Base-by-base conservation (phyloP, 2,329 filamentous ascomycete species). In the Thyridium curvatum region DNA sequence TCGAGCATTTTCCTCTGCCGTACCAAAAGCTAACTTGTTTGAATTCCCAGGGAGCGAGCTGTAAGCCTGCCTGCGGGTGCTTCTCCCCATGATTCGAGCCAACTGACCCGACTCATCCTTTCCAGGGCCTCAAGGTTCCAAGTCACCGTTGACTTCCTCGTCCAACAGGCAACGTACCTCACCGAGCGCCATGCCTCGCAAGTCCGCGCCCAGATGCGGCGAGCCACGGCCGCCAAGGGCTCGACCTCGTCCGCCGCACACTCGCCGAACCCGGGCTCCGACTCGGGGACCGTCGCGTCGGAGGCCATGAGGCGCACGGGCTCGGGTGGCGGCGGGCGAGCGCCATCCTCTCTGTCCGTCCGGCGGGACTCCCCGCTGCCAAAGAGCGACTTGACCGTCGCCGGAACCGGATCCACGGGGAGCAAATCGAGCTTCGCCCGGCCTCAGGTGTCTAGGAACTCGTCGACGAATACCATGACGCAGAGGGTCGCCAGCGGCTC, bases 141-240 rank as follows among this genome's bases (percentile, higher is more conserved):
- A 46, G 91, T 96, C 15, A 84, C 86, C 18, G 79, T 94, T 41
- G 76, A 88, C 31, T 97, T 97, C 54, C 74, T 98, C 26, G 77
- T 96, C 13, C 87, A 95, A 57, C 89, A 98, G 62, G 89, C 89
- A 46, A 89, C 88, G 60, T 95, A 89, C 77, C 77, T 97, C 6
- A 95, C 93, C 55, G 90, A 97, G 58, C 76, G 86, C 37, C 88
- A 97, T 64, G 77, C 94, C 18, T 86, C 86, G 1, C 88, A 96
- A 58, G 86, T 97, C 35, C 80, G 87, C 48, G 89, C 86, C 15
- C 89, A 96, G 64, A 88, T 97, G 69, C 80, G 86, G 45, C 93
- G 84, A 55, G 79, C 75, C 3, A 73, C 72, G 7, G 70, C 72
- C 3, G 71, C 69, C 16, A 71, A 73, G 38, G 73, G 73, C 42